Evolutionary conservation across 805 yeast species (phyloP), one percentile per base, ranked within the genome.

Genomic region (Lipomyces lipofer): DNA sequence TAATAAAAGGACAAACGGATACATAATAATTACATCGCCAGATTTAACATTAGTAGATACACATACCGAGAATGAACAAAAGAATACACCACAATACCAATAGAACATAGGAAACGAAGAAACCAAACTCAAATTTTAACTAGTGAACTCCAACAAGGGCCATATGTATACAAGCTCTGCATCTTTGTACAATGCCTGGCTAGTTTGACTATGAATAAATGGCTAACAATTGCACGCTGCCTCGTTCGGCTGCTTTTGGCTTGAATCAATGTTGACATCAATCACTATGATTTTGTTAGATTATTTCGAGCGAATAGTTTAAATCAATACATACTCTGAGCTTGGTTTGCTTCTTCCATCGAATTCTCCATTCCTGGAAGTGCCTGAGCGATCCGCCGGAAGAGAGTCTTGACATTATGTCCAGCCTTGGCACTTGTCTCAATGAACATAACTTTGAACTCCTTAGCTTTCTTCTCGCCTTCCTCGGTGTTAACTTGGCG

Each of bases 391-490:
- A 92, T 86, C 67, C 86, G 87, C 67, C 90, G 88, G 74, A 94
- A 92, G 60, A 94, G 74, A 51, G 82, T 80, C 73, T 92, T 92
- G 52, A 94, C 97, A 64, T 94, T 94, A 70, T 91, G 87, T 29
- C 97, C 97, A 43, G 90, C 90, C 73, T 91, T 92, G 9, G 98
- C 92, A 56, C 95, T 86, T 1, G 98, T 92, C 68, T 94, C 99
- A 69, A 92, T 84, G 69, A 85, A 88, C 68, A 83, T 81, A 43
- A 92, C 91, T 8, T 86, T 90, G 43, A 87, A 73, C 54, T 79
- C 79, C 65, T 83, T 80, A 24, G 92, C 85, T 67, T 85, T 82
- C 52, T 78, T 78, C 71, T 92, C 97, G 50, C 95, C 97, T 64
- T 94, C 97, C 66, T 92, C 97, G 15, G 79, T 73, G 1, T 95